Evolutionary conservation across 208 protist genomes (phyloP), one percentile per base, ranked within the genome.

Genomic region (Trypanosoma mega): DNA sequence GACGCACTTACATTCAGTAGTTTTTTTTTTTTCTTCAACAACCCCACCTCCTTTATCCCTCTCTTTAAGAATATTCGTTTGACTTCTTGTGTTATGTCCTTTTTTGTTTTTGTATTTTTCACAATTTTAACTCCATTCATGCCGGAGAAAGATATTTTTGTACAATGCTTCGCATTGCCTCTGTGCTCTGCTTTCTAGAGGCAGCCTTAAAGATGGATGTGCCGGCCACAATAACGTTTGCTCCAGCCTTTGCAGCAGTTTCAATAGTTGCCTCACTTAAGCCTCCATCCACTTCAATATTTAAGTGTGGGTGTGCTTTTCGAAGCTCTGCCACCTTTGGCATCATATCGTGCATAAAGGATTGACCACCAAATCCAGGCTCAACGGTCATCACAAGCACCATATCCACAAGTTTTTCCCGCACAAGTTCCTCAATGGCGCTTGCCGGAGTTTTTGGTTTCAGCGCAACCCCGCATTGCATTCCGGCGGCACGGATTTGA

Each of bases 201-300:
- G 49, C 48, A 12, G 84, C 84, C 45, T 74, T 68, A 78, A 99
- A 99, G 16, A 99, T 76, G 21, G 85, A 86, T 20, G 94, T 98
- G 18, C 99, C 99, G 0, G 98, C 97, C n/a, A 99, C 98, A 65
- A 99, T 96, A 16, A 98, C 86, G 65, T 99, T 99, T 16, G 98
- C 98, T 12, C 99, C 99, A 2, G 97, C 97, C 48, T 87, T 50
- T 0, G 97, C 92, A 0, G 95, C 96, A 5, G 63, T 55, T 11
- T 95, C 79, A 34, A 99, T 97, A 24, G 98, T 99, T 58, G 87
- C 53, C 49, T 75, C 77, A 36, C 85, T 81, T 9, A 99, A 50
- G 9, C 99, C 99, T 44, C 99, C 99, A 72, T 99, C 98, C 9
- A 99, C 98, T 73, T 99, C 83, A 68, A 99, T 99, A 71, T 98